These are phyloP conservation scores for Phlegmacium glaucopus DNA, from an alignment of 768 basidiomycete species.

Conservation along the genomic window DNA sequence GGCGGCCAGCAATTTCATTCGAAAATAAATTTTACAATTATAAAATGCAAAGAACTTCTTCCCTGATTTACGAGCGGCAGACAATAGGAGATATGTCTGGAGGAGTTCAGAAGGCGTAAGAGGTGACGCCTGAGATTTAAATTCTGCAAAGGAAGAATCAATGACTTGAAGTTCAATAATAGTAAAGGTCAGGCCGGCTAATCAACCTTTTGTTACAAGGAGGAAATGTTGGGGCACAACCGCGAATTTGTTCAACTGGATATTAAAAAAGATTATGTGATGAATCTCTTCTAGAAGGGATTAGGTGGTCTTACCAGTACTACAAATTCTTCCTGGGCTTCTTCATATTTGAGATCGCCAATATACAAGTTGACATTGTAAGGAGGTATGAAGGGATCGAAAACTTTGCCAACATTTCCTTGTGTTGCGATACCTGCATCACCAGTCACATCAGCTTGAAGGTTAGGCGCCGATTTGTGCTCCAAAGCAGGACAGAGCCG, in stretches of 20 bases:
- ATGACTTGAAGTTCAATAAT: background rate
- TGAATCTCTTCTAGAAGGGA: background rate
- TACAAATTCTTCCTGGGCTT: conserved; percentile 54
- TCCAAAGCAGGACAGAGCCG: conserved; percentile 82
- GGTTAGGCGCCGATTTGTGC: conserved; percentile 65
- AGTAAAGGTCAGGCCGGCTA: background rate
- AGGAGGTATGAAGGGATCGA: conserved; percentile 84
- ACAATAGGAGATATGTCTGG: conserved; percentile 69
- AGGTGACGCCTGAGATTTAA: conserved; percentile 74
- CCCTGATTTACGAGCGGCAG: conserved; percentile 60
- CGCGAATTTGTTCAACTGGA: conserved; percentile 82
- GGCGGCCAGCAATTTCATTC: background rate
- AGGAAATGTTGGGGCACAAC: conserved; percentile 84
- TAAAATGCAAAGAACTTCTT: conserved; percentile 79
- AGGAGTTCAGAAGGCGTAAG: conserved; percentile 77
- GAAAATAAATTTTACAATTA: conserved; percentile 58
- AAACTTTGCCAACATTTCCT: conserved; percentile 28
- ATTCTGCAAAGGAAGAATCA: conserved; percentile 43
- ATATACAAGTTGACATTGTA: conserved; percentile 75
- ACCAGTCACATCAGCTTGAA: conserved; percentile 28
- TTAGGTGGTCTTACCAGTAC: conserved; percentile 54
- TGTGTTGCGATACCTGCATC: conserved; percentile 20
- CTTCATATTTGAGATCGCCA: conserved; percentile 69
- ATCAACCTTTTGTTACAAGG: conserved; percentile 77
- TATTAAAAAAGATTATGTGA: background rate